Conservation (phyloP, 1,139 yeast species). For the Scheffersomyces segobiensis region DNA sequence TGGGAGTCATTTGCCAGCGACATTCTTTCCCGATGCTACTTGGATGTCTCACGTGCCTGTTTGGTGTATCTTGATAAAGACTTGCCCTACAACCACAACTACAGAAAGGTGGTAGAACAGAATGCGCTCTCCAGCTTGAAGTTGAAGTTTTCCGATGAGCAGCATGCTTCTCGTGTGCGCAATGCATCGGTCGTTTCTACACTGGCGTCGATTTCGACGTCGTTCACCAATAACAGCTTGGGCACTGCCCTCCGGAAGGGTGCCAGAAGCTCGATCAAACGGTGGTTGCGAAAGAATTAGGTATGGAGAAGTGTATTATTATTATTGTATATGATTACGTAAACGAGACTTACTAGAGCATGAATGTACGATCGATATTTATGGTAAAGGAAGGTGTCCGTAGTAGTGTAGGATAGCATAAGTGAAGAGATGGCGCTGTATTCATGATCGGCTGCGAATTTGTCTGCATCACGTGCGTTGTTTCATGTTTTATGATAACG, state of each 20-base stretch:
- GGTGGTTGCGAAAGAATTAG: conserved; percentile 30
- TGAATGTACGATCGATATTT: not conserved
- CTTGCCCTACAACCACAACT: conserved; percentile 13
- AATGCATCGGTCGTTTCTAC: conserved; percentile 1
- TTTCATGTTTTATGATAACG: not conserved
- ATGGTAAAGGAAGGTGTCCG: not conserved
- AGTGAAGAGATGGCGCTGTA: too few species aligned
- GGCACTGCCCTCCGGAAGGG: conserved; percentile 21
- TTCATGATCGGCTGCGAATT: too few species aligned
- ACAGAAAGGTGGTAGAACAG: conserved; percentile 12
- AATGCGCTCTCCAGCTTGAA: conserved; percentile 36
- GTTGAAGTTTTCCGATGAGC: conserved; percentile 28
- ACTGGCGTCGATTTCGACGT: conserved; percentile 15
- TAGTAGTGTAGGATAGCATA: too few species aligned
- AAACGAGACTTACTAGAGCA: not conserved
- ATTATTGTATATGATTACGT: not conserved
- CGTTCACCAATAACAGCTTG: conserved; percentile 27
- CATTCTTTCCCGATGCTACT: conserved; percentile 29
- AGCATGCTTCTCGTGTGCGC: conserved; percentile 1
- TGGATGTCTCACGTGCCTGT: conserved; percentile 36
- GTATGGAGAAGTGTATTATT: not conserved
- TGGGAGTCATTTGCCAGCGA: conserved; percentile 24
- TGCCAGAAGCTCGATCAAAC: conserved; percentile 37
- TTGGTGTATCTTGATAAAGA: conserved; percentile 26
- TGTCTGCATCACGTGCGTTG: too few species aligned